These are phyloP conservation scores for Barnettozyma salicaria DNA, from an alignment of 805 yeast genomes.

Conservation along the genomic window DNA sequence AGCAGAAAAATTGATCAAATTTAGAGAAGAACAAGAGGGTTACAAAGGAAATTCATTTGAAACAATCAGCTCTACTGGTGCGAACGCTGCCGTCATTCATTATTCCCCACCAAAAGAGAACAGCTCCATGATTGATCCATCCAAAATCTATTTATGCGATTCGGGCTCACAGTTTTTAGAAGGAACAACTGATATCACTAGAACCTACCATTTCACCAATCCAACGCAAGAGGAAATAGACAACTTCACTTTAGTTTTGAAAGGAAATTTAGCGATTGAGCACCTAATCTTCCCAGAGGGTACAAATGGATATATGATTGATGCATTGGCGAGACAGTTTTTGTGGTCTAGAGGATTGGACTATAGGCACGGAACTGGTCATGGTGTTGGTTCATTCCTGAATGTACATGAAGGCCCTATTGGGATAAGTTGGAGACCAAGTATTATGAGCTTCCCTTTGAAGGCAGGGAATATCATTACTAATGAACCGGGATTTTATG, in stretches of 20 bases:
- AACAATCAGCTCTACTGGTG: conserved; percentile 70
- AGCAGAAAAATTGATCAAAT: conserved; percentile 48
- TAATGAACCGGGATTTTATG: conserved; percentile 93
- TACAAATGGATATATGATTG: conserved; percentile 70
- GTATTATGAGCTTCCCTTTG: conserved; percentile 45
- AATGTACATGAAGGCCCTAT: conserved; percentile 95
- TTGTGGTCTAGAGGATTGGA: conserved; percentile 80
- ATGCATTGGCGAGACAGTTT: conserved; percentile 75
- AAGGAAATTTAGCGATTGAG: conserved; percentile 88
- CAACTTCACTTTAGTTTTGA: conserved; percentile 78
- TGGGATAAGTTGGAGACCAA: conserved; percentile 57
- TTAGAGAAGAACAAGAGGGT: conserved; percentile 47
- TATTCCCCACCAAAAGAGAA: conserved; percentile 61
- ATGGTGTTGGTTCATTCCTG: conserved; percentile 90
- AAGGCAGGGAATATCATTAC: conserved; percentile 70
- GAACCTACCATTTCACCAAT: conserved; percentile 65
- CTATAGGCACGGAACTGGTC: conserved; percentile 94
- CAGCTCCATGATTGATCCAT: conserved; percentile 55
- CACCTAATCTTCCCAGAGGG: conserved; percentile 71
- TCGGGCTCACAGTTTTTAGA: conserved; percentile 89
- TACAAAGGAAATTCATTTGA: conserved; percentile 69
- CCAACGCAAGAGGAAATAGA: conserved; percentile 54
- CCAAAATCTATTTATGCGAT: conserved; percentile 70
- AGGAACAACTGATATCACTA: conserved; percentile 95
- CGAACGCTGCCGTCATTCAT: conserved; percentile 72